Evolutionary conservation across 495 filamentous ascomycete species (phyloP).

Genomic region (Polyplosphaeria fusca): DNA sequence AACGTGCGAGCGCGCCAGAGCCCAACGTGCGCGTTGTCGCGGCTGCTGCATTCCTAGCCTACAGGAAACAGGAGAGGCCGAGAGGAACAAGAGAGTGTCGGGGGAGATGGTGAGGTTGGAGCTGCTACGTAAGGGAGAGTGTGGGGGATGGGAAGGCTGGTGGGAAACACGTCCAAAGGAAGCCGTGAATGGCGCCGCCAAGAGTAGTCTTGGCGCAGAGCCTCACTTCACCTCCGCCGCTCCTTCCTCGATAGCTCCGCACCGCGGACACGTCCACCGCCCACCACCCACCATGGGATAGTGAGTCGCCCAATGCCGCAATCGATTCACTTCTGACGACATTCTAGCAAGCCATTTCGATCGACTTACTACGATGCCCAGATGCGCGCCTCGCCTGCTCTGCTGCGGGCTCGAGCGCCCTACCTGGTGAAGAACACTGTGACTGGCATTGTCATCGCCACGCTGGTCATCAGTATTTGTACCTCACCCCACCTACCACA

Average conservation of each 20-base stretch:
- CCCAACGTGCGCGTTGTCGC: neutral
- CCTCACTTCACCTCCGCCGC: conserved; percentile 17
- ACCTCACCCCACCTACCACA: conserved; percentile 40
- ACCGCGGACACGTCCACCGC: too few relatives aligned
- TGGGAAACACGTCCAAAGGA: neutral
- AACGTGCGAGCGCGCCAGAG: conserved; percentile 24
- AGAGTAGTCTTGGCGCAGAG: conserved; percentile 14
- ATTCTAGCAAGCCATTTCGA: conserved; percentile 55
- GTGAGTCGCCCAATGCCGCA: conserved; percentile 10
- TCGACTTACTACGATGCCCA: conserved; percentile 88
- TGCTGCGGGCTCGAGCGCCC: conserved; percentile 85
- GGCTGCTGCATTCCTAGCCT: conserved; percentile 7
- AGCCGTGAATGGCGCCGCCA: neutral
- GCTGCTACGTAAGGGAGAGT: neutral
- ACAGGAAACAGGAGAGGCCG: conserved; percentile 2
- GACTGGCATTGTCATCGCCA: conserved; percentile 66
- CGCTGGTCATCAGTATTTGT: conserved; percentile 79
- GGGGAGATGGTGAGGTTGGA: neutral
- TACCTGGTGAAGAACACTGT: conserved; percentile 86
- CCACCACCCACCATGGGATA: conserved; percentile 24
- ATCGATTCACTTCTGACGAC: neutral
- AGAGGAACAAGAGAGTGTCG: neutral
- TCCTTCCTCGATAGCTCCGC: neutral
- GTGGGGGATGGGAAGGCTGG: neutral
- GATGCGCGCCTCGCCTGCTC: conserved; percentile 73